Conservation (phyloP, 1,284 basidiomycete genomes). For the Cryptococcus sp. region DNA sequence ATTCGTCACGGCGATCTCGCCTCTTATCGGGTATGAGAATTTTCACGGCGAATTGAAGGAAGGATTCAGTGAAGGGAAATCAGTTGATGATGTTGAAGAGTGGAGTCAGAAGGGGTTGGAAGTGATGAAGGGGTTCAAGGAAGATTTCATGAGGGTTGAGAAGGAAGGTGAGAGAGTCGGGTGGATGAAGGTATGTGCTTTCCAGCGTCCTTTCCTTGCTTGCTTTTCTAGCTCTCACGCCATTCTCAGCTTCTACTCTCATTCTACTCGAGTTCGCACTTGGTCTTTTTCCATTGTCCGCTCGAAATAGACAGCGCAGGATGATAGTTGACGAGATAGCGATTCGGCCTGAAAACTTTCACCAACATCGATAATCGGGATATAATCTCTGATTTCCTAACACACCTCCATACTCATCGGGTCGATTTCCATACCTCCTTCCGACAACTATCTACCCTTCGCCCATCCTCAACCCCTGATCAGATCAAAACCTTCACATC, state of each 20-base stretch:
- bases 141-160: conserved; percentile 56
- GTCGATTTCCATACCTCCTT: conserved; percentile 83
- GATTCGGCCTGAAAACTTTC: conserved; percentile 63
- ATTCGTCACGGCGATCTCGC: conserved; percentile 67
- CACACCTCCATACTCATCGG: conserved; percentile 62
- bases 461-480: conserved; percentile 46
- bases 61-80: conserved; percentile 63
- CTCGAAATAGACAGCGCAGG: too few relatives aligned
- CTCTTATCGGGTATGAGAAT: conserved; percentile 71
- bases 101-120: conserved; percentile 61
- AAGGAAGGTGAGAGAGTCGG: conserved; percentile 59
- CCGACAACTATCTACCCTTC: conserved; percentile 63
- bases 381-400: conserved; percentile 60
- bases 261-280: too few relatives aligned
- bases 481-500: conserved; percentile 53
- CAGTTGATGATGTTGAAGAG: conserved; percentile 58
- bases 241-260: too few relatives aligned
- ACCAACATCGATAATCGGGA: conserved; percentile 58
- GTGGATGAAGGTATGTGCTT: conserved; percentile 60
- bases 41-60: conserved; percentile 55
- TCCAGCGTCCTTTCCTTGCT: background rate
- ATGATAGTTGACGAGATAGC: conserved; percentile 47
- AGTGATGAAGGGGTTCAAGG: conserved; percentile 52
- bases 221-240: background rate
- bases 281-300: background rate